Evolutionary conservation across 805 yeast species (phyloP).

Genomic region (Pichia gijzeniarum): DNA sequence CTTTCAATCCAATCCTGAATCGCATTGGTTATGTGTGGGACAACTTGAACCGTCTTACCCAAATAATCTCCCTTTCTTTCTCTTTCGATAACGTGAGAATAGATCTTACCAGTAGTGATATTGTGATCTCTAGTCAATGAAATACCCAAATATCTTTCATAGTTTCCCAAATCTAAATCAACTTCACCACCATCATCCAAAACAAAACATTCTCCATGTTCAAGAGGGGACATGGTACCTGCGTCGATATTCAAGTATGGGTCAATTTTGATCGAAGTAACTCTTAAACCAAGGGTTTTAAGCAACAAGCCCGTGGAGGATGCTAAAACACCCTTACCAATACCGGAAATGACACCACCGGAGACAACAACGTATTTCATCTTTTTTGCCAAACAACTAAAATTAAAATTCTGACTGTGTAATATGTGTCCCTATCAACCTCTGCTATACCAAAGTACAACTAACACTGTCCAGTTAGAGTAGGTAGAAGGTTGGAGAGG

Average conservation of each 20-base stretch:
- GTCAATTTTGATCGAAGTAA: conserved; percentile 95
- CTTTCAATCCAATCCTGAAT: conserved; percentile 98
- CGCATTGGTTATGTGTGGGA: conserved; percentile 95
- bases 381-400: conserved; percentile 11
- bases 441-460: no score
- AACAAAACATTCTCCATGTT: conserved; percentile 98
- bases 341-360: conserved; percentile 99
- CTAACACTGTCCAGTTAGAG: no score
- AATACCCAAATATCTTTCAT: conserved; percentile 92
- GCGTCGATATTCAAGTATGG: conserved; percentile 99
- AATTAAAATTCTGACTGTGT: neutral
- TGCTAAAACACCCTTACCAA: conserved; percentile 98
- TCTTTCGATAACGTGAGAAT: conserved; percentile 85
- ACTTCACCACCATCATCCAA: conserved; percentile 99
- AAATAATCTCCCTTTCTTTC: conserved; percentile 96
- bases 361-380: conserved; percentile 99
- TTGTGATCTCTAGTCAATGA: conserved; percentile 92
- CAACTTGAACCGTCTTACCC: conserved; percentile 99
- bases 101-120: conserved; percentile 97
- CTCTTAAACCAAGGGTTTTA: conserved; percentile 90
- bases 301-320: conserved; percentile 93
- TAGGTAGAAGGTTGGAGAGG: no score
- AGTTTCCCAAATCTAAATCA: conserved; percentile 95
- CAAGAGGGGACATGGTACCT: conserved; percentile 98
- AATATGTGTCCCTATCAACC: no score